Base-by-base conservation (phyloP, 208 protist species). In the Phytomonas sp. region DNA sequence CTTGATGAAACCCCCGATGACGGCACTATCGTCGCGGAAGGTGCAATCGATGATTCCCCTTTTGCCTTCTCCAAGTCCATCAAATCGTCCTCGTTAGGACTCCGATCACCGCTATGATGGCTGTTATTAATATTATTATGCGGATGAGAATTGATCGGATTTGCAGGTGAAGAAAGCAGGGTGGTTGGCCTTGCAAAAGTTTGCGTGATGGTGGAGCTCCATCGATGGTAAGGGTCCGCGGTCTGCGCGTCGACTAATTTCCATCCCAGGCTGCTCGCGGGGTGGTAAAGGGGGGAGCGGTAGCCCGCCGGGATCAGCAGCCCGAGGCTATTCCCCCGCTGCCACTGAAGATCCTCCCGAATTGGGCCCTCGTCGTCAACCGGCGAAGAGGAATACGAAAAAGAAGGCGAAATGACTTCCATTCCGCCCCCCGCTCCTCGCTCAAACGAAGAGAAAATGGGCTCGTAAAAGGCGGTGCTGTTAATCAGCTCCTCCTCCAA, bases 401-500 rank as follows among this genome's bases (percentile, higher is more conserved):
- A 49, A 7, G 56, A 10, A 3, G 34, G n/a, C 10, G 26, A 30
- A 29, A 56, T 3, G 26, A 30, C 4, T 10, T 45, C 34, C 23
- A 73, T 5, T 60, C 63, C n/a, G 60, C 32, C 52, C 29, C 29
- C 31, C 29, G 64, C 16, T 52, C 67, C 19, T 52, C 29, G 29
- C 36, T 52, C 16, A 23, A 6, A 31, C 40, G 16, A 33, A 3
- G 14, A 26, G 31, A 5, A 10, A 32, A 77, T 29, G 23, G 77
- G 66, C 6, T 81, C 80, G 64, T 74, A 69, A 74, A 59, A 72
- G 14, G 71, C 77, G 2, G 81, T 90, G 40, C 72, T 70, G 19
- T 70, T 75, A 49, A 76, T 71, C 10, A 94, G 75, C 60, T 93
- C 87, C 71, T 91, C 87, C 72, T 92, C 87, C 76, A 92, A 84